Percentiles rank a stretch among this genome's conserved stretches.
These are phyloP conservation scores for Nemania abortiva DNA, from an alignment of 2,329 filamentous ascomycete species.

Conservation along the genomic window DNA sequence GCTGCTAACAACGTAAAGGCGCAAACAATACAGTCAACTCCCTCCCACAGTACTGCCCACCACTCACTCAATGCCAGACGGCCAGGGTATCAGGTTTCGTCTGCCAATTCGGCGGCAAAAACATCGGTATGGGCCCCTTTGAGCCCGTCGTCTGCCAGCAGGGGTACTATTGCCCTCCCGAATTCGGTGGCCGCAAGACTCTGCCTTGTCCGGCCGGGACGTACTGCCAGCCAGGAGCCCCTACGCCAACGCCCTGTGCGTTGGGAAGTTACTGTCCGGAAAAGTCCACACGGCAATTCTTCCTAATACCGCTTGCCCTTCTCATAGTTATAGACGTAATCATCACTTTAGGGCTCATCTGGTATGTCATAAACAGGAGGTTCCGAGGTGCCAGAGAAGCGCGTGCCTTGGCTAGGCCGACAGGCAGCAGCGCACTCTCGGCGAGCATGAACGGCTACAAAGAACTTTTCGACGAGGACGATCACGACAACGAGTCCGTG, in stretches of 20 bases:
- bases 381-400: conserved; percentile 49
- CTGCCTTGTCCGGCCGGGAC: conserved; percentile 60
- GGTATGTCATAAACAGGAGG: conserved; percentile 54
- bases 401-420: conserved; percentile 41
- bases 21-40: conserved; percentile 61
- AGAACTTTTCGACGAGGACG: conserved; percentile 49
- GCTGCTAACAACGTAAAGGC: conserved; percentile 48
- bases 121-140: conserved; percentile 59
- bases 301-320: conserved; percentile 58
- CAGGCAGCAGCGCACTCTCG: conserved; percentile 49
- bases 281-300: conserved; percentile 57
- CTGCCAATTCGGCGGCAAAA: conserved; percentile 52
- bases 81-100: conserved; percentile 52
- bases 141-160: conserved; percentile 64
- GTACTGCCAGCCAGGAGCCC: conserved; percentile 65
- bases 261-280: conserved; percentile 60
- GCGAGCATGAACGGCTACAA: conserved; percentile 53
- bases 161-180: conserved; percentile 62
- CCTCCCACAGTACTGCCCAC: conserved; percentile 59
- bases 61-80: conserved; percentile 54
- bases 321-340: conserved; percentile 59
- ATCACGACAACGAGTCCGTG: conserved; percentile 52
- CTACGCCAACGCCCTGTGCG: conserved; percentile 61
- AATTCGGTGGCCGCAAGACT: conserved; percentile 53
- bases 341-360: conserved; percentile 54